These are phyloP conservation scores for Malania oleifera DNA, from an alignment of 164 flowering plant genomes.

Conservation along the genomic window DNA sequence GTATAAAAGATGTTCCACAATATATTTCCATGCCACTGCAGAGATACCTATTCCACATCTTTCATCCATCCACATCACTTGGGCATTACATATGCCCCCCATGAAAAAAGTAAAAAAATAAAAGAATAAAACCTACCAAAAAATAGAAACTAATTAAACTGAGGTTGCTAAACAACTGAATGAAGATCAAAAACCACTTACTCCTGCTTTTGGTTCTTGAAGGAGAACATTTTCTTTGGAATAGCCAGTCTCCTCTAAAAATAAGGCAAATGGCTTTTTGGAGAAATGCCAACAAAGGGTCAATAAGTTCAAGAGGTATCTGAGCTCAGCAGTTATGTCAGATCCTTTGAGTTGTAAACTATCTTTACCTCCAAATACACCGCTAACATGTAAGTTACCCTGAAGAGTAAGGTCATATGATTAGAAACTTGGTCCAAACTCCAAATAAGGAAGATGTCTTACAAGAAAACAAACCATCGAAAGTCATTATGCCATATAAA, in stretches of 20 bases:
- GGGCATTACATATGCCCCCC: too few relatives aligned
- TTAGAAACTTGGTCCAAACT: slow-evolving; percentile 9
- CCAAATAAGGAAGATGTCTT: not conserved
- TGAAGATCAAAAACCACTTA: slow-evolving; percentile 34
- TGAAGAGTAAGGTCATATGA: slow-evolving; percentile 30
- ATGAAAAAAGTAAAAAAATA: not conserved
- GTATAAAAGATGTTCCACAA: too few relatives aligned
- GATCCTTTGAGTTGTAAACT: slow-evolving; percentile 67
- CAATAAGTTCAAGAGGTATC: slow-evolving; percentile 61
- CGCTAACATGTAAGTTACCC: slow-evolving; percentile 73
- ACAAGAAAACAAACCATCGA: not conserved
- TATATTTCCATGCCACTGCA: too few relatives aligned
- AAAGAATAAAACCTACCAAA: not conserved
- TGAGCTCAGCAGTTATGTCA: slow-evolving; percentile 65
- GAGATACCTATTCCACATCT: not conserved
- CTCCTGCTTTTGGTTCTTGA: slow-evolving; percentile 98
- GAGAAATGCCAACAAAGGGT: slow-evolving; percentile 98
- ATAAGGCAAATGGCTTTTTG: slow-evolving; percentile 78
- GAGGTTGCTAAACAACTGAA: not conserved
- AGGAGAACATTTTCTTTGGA: slow-evolving; percentile 72
- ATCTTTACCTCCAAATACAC: slow-evolving; percentile 75
- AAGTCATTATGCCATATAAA: not conserved
- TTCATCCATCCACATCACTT: not conserved
- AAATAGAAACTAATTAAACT: not conserved
- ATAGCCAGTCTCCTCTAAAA: slow-evolving; percentile 86